phyloP scores from a whole-genome alignment of 495 filamentous ascomycete genomes.

The Lophiotrema nucula region DNA sequence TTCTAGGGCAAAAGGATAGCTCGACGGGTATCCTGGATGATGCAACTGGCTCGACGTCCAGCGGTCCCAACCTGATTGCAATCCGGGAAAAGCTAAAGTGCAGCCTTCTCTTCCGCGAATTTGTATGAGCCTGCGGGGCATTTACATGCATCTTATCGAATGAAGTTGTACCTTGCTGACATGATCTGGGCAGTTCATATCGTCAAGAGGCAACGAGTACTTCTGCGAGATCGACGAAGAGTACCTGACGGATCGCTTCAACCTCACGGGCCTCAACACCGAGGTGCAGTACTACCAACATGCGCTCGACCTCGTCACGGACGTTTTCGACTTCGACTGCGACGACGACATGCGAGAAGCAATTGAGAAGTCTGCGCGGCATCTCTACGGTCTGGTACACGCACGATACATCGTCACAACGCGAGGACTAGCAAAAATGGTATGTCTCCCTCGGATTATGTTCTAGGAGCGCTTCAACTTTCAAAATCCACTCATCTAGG shows the following conservation, averaged over 20 bases:
- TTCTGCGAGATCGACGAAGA: slow-evolving; percentile 99
- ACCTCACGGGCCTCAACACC: slow-evolving; percentile 92
- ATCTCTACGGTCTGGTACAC: slow-evolving; percentile 95
- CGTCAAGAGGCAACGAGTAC: slow-evolving; percentile 96
- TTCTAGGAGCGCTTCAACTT: too few species aligned
- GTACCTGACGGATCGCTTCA: slow-evolving; percentile 97
- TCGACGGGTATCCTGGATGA: too few species aligned
- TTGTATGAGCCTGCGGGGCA: background rate
- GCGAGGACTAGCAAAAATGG: slow-evolving; percentile 92
- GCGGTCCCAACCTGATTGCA: too few species aligned
- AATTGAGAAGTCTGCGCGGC: slow-evolving; percentile 95
- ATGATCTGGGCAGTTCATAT: slow-evolving; percentile 72
- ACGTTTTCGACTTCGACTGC: slow-evolving; percentile 98
- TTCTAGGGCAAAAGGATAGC: too few species aligned
- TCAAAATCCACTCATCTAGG: slow-evolving; percentile 11
- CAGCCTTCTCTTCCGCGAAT: too few species aligned
- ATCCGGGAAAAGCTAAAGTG: too few species aligned
- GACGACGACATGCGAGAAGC: slow-evolving; percentile 97
- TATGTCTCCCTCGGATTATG: slow-evolving; percentile 53
- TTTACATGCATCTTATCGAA: background rate
- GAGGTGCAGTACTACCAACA: slow-evolving; percentile 99
- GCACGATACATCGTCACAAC: slow-evolving; percentile 97
- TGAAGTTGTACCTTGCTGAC: too few species aligned
- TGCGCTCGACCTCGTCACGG: slow-evolving; percentile 98
- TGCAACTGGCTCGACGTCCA: too few species aligned